phyloP scores from a whole-genome alignment of 257 asterid species.

The Nicotiana sylvestris region DNA sequence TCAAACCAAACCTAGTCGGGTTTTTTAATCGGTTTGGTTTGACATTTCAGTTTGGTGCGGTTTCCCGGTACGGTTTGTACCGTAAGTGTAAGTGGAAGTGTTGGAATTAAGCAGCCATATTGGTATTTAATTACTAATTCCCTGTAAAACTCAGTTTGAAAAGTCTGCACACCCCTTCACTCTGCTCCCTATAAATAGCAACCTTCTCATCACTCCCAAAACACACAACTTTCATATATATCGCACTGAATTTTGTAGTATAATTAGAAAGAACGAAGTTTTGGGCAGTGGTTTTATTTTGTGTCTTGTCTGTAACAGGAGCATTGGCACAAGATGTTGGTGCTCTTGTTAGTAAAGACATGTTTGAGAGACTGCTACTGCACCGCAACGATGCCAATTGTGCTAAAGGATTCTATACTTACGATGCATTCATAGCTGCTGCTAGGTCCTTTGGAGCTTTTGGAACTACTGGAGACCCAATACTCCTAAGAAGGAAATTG shows the following conservation, averaged over 20 bases:
- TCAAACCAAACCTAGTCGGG: too few species aligned
- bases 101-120: not conserved
- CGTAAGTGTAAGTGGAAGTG: not conserved
- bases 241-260: too few species aligned
- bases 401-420: slow-evolving; percentile 29
- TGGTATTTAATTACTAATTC: not conserved
- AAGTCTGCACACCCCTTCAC: not conserved
- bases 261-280: not conserved
- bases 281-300: slow-evolving; percentile 15
- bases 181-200: slow-evolving; percentile 5
- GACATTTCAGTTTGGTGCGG: too few species aligned
- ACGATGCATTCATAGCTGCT: slow-evolving; percentile 29
- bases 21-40: too few species aligned
- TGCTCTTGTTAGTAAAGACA: slow-evolving; percentile 11
- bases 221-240: not conserved
- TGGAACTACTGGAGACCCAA: slow-evolving; percentile 26
- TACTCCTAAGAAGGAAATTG: slow-evolving; percentile 31
- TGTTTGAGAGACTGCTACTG: slow-evolving; percentile 9
- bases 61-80: too few species aligned
- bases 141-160: not conserved
- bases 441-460: slow-evolving; percentile 23
- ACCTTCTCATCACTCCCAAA: not conserved
- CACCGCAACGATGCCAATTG: slow-evolving; percentile 27
- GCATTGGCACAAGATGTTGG: slow-evolving; percentile 22
- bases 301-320: not conserved